phyloP scores from a whole-genome alignment of 805 yeast species.

The Clavispora asparagi region DNA sequence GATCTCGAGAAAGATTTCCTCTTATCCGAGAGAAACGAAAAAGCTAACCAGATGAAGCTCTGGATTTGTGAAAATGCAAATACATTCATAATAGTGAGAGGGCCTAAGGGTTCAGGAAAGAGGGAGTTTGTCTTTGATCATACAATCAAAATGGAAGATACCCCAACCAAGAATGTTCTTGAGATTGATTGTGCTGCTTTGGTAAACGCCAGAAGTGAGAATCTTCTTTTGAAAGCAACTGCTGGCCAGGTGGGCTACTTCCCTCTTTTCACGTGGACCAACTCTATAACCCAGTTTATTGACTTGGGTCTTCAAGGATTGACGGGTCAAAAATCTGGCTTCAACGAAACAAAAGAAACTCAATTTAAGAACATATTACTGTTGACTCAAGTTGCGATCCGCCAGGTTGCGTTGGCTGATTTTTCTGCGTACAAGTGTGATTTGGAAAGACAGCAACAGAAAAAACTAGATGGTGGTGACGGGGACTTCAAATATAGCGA shows the following conservation, averaged over 20 bases:
- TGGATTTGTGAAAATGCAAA: conserved; percentile 88
- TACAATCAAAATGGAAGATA: conserved; percentile 51
- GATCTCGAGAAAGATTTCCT: conserved; percentile 27
- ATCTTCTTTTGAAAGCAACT: conserved; percentile 57
- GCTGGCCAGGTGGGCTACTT: conserved; percentile 82
- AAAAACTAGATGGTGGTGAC: conserved; percentile 7
- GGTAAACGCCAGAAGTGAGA: conserved; percentile 69
- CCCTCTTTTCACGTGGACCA: conserved; percentile 93
- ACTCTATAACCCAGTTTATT: conserved; percentile 67
- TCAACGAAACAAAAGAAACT: conserved; percentile 75
- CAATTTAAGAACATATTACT: conserved; percentile 78
- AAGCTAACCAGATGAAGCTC: conserved; percentile 60
- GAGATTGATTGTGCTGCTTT: conserved; percentile 76
- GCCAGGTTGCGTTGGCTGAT: conserved; percentile 46
- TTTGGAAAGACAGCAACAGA: conserved; percentile 15
- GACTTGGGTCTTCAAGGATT: conserved; percentile 86
- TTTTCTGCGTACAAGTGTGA: conserved; percentile 24
- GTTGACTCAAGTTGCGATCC: conserved; percentile 66
- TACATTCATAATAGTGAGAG: conserved; percentile 83
- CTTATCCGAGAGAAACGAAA: conserved; percentile 70
- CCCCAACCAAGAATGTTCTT: conserved; percentile 43
- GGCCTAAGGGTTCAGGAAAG: conserved; percentile 96
- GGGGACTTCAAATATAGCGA: conserved; percentile 29
- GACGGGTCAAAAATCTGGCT: conserved; percentile 90
- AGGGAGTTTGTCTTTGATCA: conserved; percentile 68